These are phyloP conservation scores for Neodidymelliopsis sp. DNA, from an alignment of 2,329 filamentous ascomycete species.

Conservation along the genomic window DNA sequence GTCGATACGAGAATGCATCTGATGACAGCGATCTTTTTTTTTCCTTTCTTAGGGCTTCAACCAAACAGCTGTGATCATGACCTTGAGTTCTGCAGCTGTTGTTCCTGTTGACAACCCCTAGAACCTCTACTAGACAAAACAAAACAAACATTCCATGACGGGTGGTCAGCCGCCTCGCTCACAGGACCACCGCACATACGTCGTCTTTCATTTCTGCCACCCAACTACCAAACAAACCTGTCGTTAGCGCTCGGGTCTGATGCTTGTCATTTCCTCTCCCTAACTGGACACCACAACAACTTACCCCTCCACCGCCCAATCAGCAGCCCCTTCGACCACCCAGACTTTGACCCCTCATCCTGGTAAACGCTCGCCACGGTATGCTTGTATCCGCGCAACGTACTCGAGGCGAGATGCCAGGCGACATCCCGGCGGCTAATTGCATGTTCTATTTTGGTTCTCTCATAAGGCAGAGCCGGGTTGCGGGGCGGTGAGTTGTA, in stretches of 20 bases:
- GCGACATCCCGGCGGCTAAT: constrained; percentile 3
- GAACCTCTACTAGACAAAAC: no score
- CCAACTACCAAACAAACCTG: background rate
- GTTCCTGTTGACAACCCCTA: background rate
- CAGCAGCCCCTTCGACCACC: constrained; percentile 1
- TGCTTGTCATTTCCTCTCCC: background rate
- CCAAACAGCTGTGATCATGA: background rate
- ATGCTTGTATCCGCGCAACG: constrained; percentile 15
- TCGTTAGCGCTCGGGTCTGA: background rate
- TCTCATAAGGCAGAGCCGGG: background rate
- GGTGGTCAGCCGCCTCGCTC: background rate
- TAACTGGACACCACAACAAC: background rate
- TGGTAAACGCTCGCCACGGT: constrained; percentile 4
- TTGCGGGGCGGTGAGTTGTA: constrained; percentile 9
- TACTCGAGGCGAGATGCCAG: background rate
- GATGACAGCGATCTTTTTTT: background rate
- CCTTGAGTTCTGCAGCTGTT: background rate
- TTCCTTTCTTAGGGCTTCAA: no score
- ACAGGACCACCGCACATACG: background rate
- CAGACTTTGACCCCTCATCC: constrained; percentile 1
- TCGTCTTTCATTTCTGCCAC: background rate
- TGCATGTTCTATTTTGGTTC: constrained; percentile 9
- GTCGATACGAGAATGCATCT: background rate
- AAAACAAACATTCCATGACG: constrained; percentile 15
- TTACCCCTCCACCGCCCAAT: background rate